Evolutionary conservation across 2,329 filamentous ascomycete species (phyloP).

Genomic region (Hysterium pulicare): DNA sequence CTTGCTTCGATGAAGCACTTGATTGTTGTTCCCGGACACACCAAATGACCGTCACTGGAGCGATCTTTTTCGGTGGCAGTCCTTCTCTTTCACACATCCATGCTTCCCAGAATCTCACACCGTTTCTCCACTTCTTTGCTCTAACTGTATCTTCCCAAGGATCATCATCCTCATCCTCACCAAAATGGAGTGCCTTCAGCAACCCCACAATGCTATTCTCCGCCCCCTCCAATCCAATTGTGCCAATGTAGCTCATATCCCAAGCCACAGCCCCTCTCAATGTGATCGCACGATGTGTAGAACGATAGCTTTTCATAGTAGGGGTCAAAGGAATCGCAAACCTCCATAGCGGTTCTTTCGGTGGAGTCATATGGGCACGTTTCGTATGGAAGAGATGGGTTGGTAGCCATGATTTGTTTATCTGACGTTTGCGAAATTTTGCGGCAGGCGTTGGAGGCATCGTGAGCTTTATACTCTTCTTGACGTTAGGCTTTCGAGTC

Average conservation of each 20-base stretch:
- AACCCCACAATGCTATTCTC: constrained; percentile 62
- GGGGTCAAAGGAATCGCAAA: constrained; percentile 83
- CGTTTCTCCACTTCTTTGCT: constrained; percentile 68
- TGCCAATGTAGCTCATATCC: constrained; percentile 94
- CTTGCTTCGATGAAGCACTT: constrained; percentile 18
- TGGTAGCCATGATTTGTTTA: constrained; percentile 88
- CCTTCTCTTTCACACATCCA: constrained; percentile 58
- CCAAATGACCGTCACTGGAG: constrained; percentile 74
- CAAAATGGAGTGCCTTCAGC: constrained; percentile 57
- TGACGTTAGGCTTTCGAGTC: constrained; percentile 59
- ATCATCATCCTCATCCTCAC: constrained; percentile 52
- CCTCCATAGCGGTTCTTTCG: constrained; percentile 78
- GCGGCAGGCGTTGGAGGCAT: constrained; percentile 58
- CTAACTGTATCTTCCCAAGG: constrained; percentile 53
- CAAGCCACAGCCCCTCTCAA: constrained; percentile 77
- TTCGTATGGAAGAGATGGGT: constrained; percentile 95
- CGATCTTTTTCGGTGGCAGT: constrained; percentile 55
- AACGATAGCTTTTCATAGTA: constrained; percentile 83
- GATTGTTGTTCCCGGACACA: constrained; percentile 40
- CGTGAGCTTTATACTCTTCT: constrained; percentile 66
- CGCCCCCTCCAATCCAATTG: constrained; percentile 71
- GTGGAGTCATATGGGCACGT: constrained; percentile 79
- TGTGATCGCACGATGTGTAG: constrained; percentile 76
- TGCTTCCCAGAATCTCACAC: constrained; percentile 55
- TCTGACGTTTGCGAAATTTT: constrained; percentile 81